Conservation (phyloP, 2,329 filamentous ascomycete species). For the Fusarium verticillioides region DNA sequence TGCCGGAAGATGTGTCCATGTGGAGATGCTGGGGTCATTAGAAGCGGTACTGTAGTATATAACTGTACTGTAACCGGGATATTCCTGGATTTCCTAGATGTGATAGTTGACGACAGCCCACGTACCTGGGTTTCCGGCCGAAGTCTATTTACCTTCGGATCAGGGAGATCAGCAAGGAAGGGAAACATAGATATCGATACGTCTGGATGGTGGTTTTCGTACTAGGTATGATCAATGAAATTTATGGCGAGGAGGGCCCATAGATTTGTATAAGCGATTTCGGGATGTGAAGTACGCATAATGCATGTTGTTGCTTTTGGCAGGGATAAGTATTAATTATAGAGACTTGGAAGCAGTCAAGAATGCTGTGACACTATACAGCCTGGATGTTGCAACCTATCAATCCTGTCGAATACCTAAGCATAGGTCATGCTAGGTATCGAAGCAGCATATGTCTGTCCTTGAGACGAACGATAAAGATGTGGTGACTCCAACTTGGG, state of each 20-base stretch:
- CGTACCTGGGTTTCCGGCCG: constrained; percentile 26
- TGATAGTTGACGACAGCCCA: constrained; percentile 21
- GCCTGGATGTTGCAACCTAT: neutral
- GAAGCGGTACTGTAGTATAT: neutral
- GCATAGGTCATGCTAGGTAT: constrained; percentile 13
- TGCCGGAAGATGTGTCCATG: constrained; percentile 21
- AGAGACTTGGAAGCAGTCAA: neutral
- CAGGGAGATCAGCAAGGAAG: neutral
- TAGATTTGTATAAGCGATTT: neutral
- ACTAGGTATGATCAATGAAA: neutral
- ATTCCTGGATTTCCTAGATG: neutral
- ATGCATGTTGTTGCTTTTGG: neutral
- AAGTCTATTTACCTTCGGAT: neutral
- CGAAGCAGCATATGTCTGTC: neutral
- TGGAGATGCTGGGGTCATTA: constrained; percentile 2
- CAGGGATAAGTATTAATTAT: neutral
- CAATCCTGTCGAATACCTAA: neutral
- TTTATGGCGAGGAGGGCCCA: neutral
- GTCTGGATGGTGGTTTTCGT: neutral
- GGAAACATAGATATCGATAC: neutral
- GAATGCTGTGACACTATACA: neutral
- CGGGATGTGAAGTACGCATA: neutral
- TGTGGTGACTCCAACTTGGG: neutral
- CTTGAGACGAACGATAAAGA: neutral
- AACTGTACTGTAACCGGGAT: neutral